Evolutionary conservation across 495 filamentous ascomycete species (phyloP), one percentile per base, ranked within the genome.

Genomic region (Neurospora sp.): DNA sequence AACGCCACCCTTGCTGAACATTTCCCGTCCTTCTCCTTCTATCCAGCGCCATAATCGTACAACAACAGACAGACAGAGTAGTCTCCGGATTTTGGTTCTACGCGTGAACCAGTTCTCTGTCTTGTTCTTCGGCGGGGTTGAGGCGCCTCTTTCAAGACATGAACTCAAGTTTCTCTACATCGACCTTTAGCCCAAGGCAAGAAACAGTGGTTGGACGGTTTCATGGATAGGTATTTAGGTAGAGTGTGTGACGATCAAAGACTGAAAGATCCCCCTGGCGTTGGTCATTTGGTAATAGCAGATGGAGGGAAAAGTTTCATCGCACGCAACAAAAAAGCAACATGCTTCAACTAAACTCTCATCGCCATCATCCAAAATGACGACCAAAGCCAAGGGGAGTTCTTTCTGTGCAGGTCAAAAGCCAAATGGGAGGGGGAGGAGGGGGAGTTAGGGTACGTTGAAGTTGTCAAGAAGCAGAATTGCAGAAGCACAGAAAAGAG

Each of bases 91-190:
- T 61, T 4, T 61, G 53, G 27, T 61, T 35, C 53, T 35, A 7
- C 27, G 27, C 53, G 53, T 4, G 48, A 61, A 61, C 53, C 27
- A 61, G 27, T 61, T 61, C 53, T 61, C 6, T 3, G 5, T 35
- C 53, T 31, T 61, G 2, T 42, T 42, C 5, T 42, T 42, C 16
- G 20, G 48, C 20, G 14, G 27, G 27, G 53, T 35, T 35, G 53
- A 61, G 53, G 53, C 53, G 53, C 53, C 53, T 35, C 27, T 61
- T 61, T 61, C 53, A 61, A 61, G 53, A 61, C 27, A 61, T 35
- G 53, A 61, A 61, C 76, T 80, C 77, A 81, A 74, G 78, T 81
- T 78, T 80, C 79, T 78, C 78, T 80, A 77, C 79, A 80, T 81
- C 70, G 79, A 74, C 77, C 79, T 81, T 81, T 78, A 80, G 78